Evolutionary conservation across 345 rosid genomes (phyloP), one percentile per base, ranked within the genome.

Genomic region (Reutealis trisperma): DNA sequence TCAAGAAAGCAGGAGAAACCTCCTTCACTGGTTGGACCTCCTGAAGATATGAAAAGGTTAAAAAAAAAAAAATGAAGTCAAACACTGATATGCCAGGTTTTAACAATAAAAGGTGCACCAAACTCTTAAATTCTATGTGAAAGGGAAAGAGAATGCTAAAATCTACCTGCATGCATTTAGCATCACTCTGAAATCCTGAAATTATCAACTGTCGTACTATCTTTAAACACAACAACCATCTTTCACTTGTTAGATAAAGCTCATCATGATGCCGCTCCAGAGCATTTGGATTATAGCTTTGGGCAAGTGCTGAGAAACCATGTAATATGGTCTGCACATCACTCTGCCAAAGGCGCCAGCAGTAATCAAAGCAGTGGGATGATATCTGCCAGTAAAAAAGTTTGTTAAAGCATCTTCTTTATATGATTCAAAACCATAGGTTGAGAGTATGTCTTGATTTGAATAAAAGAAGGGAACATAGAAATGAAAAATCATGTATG

Each of bases 321-420:
- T 76, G 88, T 73, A 92, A 84, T 80, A 96, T 96, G 45, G 90
- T 87, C 83, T 92, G 96, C 79, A 90, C 88, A 88, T 96, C 98
- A 79, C 88, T 92, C 83, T 93, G 93, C 99, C 99, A 96, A 70
- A 96, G 96, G 85, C 81, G 91, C 96, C 98, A 96, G 86, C 96
- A 77, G 80, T 87, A 91, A 78, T 90, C 90, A 78, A 96, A 92
- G 76, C 93, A 84, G 79, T 88, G 97, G 67, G 94, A 90, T 30
- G 98, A 87, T 87, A 96, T 91, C 99, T 96, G 95, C 93, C 73
- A 84, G 81, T 67, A 54, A 78, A 52, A 79, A 34, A 63, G 22
- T 9, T 63, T 51, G 71, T 72, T 66, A 83, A 80, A 77, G 18
- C 32, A 73, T 72, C 25, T 22, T 41, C 59, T 27, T 54, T 3